Evolutionary conservation across 2,329 filamentous ascomycete species (phyloP), one percentile per base, ranked within the genome.

Genomic region (Fonsecaea monophora): DNA sequence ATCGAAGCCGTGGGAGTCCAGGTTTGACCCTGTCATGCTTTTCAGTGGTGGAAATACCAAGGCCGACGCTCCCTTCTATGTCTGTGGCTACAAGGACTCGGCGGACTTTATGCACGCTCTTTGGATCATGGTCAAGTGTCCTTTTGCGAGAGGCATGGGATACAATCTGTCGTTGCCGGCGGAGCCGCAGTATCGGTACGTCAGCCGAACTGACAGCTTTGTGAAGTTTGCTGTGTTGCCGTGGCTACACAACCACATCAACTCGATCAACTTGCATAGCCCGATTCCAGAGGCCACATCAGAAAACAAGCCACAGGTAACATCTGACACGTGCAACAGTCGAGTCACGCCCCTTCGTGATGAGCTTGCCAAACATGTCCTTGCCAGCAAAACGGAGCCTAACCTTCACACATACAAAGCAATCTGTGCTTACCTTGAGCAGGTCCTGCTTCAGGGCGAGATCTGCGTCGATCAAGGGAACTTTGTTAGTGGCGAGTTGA

Each of bases 41-140:
- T 68, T 71, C 53, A 68, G 35, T 35, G 62, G 62, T 34, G 30
- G 45, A 21, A 71, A 58, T 25, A 59, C 56, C 34, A 67, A 63
- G 53, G 35, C 50, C 13, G 53, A 61, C 25, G 62, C 65, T 13
- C 67, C 69, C 15, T 67, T 69, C 34, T 71, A 69, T 58, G 50
- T 71, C 7, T 66, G 65, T 65, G 69, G 67, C 60, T 59, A 64
- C 42, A 61, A 48, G 35, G 69, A 71, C 40, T 45, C 64, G 1
- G 59, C 55, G 9, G 63, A 68, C 50, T 67, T 71, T 32, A 53
- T 68, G 42, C 67, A 69, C 60, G 69, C 69, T 6, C 65, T 71
- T 2, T 71, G 69, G 69, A 69, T 71, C 42, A 66, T 71, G 56
- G 56, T 66, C 59, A 68, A 68, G 53, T 66, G 64, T 48, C 55